phyloP scores from a whole-genome alignment of 345 rosid genomes.

The Lepidium sativum region DNA sequence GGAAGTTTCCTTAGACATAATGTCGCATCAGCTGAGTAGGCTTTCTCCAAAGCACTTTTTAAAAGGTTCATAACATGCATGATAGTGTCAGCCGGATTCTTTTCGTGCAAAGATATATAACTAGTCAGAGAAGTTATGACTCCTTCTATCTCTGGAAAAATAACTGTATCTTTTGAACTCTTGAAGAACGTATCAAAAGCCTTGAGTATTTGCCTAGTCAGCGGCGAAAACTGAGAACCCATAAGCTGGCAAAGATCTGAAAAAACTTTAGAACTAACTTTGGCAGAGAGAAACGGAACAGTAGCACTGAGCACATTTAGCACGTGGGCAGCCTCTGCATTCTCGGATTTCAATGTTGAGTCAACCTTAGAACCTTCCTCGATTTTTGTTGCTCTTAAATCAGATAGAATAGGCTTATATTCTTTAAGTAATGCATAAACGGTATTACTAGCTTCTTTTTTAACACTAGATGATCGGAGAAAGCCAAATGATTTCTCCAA shows the following conservation, averaged over 20 bases:
- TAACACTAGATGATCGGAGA: slow-evolving; percentile 34
- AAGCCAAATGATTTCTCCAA: slow-evolving; percentile 51
- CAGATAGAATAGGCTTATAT: slow-evolving; percentile 29
- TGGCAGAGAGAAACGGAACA: slow-evolving; percentile 42
- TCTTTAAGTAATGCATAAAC: slow-evolving; percentile 39
- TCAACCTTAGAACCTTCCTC: slow-evolving; percentile 42
- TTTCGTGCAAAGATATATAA: slow-evolving; percentile 40
- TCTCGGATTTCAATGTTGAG: slow-evolving; percentile 31
- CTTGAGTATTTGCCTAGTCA: slow-evolving; percentile 55
- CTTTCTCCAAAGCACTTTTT: slow-evolving; percentile 46
- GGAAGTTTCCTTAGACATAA: slow-evolving; percentile 42
- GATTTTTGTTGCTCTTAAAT: slow-evolving; percentile 23
- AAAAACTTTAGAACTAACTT: slow-evolving; percentile 41
- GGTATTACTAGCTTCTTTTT: slow-evolving; percentile 56
- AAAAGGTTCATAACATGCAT: slow-evolving; percentile 45
- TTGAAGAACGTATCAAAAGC: slow-evolving; percentile 47
- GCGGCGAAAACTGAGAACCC: slow-evolving; percentile 40
- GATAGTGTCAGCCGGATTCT: slow-evolving; percentile 60
- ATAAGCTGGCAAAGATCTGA: slow-evolving; percentile 45
- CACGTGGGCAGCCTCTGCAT: slow-evolving; percentile 62
- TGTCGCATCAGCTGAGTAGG: slow-evolving; percentile 31
- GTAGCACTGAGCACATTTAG: slow-evolving; percentile 55
- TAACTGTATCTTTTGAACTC: slow-evolving; percentile 32
- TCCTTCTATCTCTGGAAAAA: slow-evolving; percentile 40
- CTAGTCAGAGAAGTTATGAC: slow-evolving; percentile 43